These are phyloP conservation scores for Colletotrichum tamarilloi DNA, from an alignment of 2,329 filamentous ascomycete genomes.

Conservation along the genomic window DNA sequence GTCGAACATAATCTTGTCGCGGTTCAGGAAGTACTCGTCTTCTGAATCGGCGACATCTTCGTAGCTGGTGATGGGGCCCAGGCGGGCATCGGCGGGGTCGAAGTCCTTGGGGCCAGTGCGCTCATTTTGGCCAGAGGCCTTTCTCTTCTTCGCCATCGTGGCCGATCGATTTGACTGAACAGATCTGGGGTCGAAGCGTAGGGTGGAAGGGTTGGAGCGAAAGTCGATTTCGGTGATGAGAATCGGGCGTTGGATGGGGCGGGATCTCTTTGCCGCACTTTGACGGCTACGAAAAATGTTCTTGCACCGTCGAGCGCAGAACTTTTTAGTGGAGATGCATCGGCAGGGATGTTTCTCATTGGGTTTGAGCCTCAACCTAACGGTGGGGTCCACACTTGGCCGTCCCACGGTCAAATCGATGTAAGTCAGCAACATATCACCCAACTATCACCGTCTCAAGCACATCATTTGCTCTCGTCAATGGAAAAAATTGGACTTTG, in stretches of 20 bases:
- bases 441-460: neutral
- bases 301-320: constrained; percentile 28
- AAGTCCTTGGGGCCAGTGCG: constrained; percentile 65
- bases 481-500: no score
- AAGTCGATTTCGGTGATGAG: neutral
- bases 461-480: neutral
- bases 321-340: constrained; percentile 34
- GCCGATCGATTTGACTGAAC: neutral
- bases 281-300: constrained; percentile 31
- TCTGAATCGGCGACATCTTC: constrained; percentile 93
- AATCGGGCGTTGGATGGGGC: constrained; percentile 13
- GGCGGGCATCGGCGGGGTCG: constrained; percentile 68
- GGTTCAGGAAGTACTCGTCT: constrained; percentile 90
- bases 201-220: neutral
- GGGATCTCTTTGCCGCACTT: neutral
- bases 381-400: constrained; percentile 4
- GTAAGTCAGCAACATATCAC: neutral
- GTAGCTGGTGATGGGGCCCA: constrained; percentile 71
- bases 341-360: neutral
- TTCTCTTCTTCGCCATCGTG: constrained; percentile 76
- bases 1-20: constrained; percentile 87
- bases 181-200: neutral
- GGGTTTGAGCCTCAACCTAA: neutral
- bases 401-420: neutral
- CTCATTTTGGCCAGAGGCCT: constrained; percentile 65